phyloP scores from a whole-genome alignment of 2,329 filamentous ascomycete species.

The Bimuria novae-zelandiae region DNA sequence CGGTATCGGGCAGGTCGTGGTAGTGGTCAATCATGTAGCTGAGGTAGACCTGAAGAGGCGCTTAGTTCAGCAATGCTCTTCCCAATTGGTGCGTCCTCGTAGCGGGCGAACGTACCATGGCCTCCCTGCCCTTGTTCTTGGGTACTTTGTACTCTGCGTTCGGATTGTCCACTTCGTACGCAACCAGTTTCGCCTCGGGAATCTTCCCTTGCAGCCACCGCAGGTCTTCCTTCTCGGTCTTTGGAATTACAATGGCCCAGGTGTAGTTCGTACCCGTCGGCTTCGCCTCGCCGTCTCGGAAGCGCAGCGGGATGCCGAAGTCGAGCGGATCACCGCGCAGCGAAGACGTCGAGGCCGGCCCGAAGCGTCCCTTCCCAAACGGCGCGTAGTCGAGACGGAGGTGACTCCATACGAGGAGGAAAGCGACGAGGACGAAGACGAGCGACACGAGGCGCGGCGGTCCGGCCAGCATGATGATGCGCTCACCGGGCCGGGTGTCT shows the following conservation, averaged over 20 bases:
- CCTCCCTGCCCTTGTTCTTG: constrained; percentile 65
- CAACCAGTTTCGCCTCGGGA: constrained; percentile 43
- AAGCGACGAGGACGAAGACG: constrained; percentile 29
- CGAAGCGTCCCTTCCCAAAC: constrained; percentile 20
- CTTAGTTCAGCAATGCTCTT: constrained; percentile 7
- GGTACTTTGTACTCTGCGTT: constrained; percentile 56
- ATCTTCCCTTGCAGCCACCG: constrained; percentile 44
- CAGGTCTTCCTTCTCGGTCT: constrained; percentile 45
- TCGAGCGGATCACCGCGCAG: constrained; percentile 35
- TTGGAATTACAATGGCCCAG: constrained; percentile 42
- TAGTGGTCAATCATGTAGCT: constrained; percentile 68
- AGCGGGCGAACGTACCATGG: constrained; percentile 50
- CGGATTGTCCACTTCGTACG: constrained; percentile 60
- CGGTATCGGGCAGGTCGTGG: constrained; percentile 61
- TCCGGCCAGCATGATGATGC: constrained; percentile 41
- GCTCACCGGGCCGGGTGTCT: not conserved
- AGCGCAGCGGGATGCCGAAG: constrained; percentile 42
- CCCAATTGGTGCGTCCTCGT: not conserved
- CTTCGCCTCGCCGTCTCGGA: constrained; percentile 36
- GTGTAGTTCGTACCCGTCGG: constrained; percentile 43
- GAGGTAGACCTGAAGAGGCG: constrained; percentile 53
- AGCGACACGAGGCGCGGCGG: constrained; percentile 40
- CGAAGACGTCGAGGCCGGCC: constrained; percentile 17
- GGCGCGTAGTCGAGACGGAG: constrained; percentile 19
- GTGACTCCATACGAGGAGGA: constrained; percentile 40